Conservation (phyloP, 2,329 filamentous ascomycete genomes). For the Venturia pyrina region DNA sequence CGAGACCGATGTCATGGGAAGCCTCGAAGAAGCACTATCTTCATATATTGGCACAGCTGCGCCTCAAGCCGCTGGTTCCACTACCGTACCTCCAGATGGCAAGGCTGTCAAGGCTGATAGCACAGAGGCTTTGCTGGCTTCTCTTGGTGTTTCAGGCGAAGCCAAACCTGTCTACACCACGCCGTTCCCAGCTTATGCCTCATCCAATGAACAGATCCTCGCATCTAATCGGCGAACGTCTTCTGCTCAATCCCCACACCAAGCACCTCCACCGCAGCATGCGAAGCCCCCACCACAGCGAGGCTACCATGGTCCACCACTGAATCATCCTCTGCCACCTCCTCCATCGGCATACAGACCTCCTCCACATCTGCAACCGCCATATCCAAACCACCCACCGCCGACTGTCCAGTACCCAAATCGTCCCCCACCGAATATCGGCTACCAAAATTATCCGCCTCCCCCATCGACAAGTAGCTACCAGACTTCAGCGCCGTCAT, state of each 20-base stretch:
- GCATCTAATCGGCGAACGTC: neutral
- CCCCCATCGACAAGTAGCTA: neutral
- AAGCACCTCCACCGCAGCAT: neutral
- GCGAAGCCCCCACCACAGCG: neutral
- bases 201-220: slow-evolving; percentile 16
- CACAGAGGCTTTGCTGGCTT: slow-evolving; percentile 27
- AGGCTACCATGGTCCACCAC: neutral
- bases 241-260: neutral
- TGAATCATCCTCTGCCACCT: slow-evolving; percentile 1
- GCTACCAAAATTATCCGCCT: neutral
- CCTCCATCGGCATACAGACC: neutral
- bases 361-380: neutral
- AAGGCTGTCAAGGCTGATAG: slow-evolving; percentile 1
- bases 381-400: neutral
- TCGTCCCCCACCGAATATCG: neutral
- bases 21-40: slow-evolving; percentile 14
- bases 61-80: slow-evolving; percentile 18
- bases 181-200: slow-evolving; percentile 26
- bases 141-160: slow-evolving; percentile 27
- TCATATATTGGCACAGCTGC: slow-evolving; percentile 8
- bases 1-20: slow-evolving; percentile 14
- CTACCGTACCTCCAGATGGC: slow-evolving; percentile 17
- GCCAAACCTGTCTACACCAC: slow-evolving; percentile 28
- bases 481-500: neutral
- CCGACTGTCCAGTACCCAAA: neutral